phyloP scores from a whole-genome alignment of 495 filamentous ascomycete species.

The Daldinia childiae region DNA sequence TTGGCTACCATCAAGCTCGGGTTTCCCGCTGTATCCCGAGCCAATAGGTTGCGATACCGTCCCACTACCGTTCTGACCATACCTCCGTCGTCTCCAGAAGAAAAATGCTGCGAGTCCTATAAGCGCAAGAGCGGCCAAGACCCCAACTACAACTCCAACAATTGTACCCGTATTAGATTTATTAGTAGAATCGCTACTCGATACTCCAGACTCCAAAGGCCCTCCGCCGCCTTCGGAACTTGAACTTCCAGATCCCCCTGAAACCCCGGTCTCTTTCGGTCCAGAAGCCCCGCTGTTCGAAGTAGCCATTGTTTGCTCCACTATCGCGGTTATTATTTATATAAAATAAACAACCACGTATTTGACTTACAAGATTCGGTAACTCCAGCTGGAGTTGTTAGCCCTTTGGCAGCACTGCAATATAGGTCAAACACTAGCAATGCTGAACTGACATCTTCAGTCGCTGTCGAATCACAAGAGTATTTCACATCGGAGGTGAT shows the following conservation, averaged over 20 bases:
- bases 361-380: constrained; percentile 47
- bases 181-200: constrained; percentile 10
- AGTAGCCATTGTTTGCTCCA: constrained; percentile 27
- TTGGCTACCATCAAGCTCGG: constrained; percentile 50
- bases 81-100: constrained; percentile 38
- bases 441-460: constrained; percentile 58
- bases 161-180: constrained; percentile 47
- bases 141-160: constrained; percentile 49
- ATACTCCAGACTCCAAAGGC: constrained; percentile 12
- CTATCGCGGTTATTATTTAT: constrained; percentile 21
- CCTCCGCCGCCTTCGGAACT: constrained; percentile 8
- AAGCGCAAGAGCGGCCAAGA: constrained; percentile 48
- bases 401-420: constrained; percentile 57
- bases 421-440: constrained; percentile 56
- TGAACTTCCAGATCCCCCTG: constrained; percentile 14
- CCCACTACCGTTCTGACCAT: not conserved
- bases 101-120: constrained; percentile 51
- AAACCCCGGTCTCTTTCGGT: constrained; percentile 29
- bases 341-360: constrained; percentile 17
- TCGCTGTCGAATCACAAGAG: constrained; percentile 54
- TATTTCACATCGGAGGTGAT: constrained; percentile 54
- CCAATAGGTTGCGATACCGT: not conserved
- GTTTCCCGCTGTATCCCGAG: constrained; percentile 40
- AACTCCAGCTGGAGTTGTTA: constrained; percentile 50
- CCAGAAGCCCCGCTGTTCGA: constrained; percentile 33